Evolutionary conservation across 2,329 filamentous ascomycete genomes (phyloP).

Genomic region (Gnomoniopsis sp.): DNA sequence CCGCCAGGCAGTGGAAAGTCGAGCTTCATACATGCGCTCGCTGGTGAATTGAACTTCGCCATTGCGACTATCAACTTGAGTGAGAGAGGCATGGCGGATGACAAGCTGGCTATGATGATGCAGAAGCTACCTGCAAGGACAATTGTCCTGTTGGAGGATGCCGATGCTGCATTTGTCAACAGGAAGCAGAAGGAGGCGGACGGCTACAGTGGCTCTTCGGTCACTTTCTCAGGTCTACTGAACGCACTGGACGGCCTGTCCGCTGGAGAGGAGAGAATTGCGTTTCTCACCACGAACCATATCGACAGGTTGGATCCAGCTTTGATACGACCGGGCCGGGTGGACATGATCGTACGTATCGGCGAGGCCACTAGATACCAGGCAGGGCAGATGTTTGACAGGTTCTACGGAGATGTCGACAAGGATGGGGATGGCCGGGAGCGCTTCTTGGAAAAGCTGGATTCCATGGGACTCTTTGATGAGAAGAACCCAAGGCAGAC

Average conservation of each 20-base stretch:
- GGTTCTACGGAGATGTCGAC: conserved; percentile 88
- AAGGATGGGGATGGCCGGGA: conserved; percentile 56
- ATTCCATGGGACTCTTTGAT: conserved; percentile 67
- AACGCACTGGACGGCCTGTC: conserved; percentile 89
- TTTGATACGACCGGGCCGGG: conserved; percentile 82
- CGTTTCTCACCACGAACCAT: conserved; percentile 94
- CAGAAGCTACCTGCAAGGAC: conserved; percentile 82
- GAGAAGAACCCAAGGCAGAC: conserved; percentile 53
- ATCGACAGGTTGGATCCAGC: conserved; percentile 86
- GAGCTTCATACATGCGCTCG: conserved; percentile 92
- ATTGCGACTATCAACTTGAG: conserved; percentile 91
- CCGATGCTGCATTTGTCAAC: conserved; percentile 86
- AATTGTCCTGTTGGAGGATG: conserved; percentile 81
- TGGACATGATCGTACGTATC: conserved; percentile 89
- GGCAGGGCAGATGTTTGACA: conserved; percentile 84
- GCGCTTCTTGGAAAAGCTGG: conserved; percentile 68
- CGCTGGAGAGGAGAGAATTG: conserved; percentile 87
- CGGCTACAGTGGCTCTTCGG: conserved; percentile 81
- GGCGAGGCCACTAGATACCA: conserved; percentile 85
- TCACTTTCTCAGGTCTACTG: conserved; percentile 89
- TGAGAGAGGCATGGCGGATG: conserved; percentile 85
- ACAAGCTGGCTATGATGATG: conserved; percentile 80
- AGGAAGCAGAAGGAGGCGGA: conserved; percentile 73
- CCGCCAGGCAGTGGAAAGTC: conserved; percentile 92
- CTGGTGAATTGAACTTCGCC: conserved; percentile 87